These are phyloP conservation scores for Crithidia acanthocephali DNA, from an alignment of 208 protist genomes.

Conservation along the genomic window DNA sequence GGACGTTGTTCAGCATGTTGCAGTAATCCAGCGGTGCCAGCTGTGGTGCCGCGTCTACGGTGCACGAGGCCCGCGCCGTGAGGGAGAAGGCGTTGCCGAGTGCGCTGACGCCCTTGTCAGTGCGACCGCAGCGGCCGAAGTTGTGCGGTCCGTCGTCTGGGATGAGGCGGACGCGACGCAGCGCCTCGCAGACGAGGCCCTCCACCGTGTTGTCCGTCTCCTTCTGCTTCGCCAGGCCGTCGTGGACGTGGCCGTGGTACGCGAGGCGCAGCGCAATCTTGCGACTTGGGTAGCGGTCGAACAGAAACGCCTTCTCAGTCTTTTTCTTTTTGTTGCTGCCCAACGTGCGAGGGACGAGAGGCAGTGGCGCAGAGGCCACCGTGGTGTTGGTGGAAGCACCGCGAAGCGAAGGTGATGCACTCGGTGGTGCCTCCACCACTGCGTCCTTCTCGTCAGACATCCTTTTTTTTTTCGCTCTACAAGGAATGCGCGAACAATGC, in stretches of 20 bases:
- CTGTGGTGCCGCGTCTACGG: constrained; percentile 33
- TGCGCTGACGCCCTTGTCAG: constrained; percentile 91
- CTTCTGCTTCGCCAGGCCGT: constrained; percentile 84
- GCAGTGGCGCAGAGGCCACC: neutral
- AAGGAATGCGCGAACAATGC: too few species aligned
- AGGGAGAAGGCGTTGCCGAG: constrained; percentile 85
- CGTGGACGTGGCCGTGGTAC: constrained; percentile 86
- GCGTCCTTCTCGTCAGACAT: too few species aligned
- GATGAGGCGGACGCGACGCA: constrained; percentile 67
- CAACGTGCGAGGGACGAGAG: neutral
- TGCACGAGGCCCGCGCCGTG: constrained; percentile 64
- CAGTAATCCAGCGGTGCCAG: constrained; percentile 91
- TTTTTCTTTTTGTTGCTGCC: constrained; percentile 43
- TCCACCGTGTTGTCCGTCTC: constrained; percentile 89
- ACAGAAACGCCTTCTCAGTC: constrained; percentile 52
- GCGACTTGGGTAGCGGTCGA: constrained; percentile 69
- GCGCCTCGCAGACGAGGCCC: constrained; percentile 52
- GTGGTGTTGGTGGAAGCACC: neutral
- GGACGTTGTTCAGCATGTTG: constrained; percentile 94
- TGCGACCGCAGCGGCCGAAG: constrained; percentile 83
- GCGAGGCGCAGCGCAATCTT: constrained; percentile 86
- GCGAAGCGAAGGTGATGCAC: neutral
- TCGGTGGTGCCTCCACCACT: neutral
- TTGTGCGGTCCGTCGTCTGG: constrained; percentile 59
- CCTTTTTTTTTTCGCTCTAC: too few species aligned